These are phyloP conservation scores for Mucor piriformis DNA, from an alignment of 371 early-diverging fungal species.

Conservation along the genomic window DNA sequence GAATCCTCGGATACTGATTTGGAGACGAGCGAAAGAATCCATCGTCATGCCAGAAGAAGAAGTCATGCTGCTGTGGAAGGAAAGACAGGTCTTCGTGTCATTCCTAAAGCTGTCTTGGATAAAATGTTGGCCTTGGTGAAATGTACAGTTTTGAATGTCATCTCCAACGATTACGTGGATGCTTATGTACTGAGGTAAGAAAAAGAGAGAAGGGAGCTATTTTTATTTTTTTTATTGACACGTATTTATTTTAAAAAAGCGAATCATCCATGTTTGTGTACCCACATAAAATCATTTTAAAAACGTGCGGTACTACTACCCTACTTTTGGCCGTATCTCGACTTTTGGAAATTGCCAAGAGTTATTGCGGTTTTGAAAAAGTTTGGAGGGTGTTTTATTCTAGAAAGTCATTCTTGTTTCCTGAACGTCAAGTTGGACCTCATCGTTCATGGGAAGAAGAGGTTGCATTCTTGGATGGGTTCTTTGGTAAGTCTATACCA, in stretches of 20 bases:
- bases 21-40: neutral
- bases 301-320: conserved; percentile 97
- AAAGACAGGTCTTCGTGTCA: conserved; percentile 72
- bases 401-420: conserved; percentile 95
- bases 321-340: conserved; percentile 83
- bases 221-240: conserved; percentile 16
- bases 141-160: conserved; percentile 86
- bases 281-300: conserved; percentile 90
- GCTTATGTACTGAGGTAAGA: conserved; percentile 86
- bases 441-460: conserved; percentile 93
- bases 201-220: neutral
- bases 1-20: conserved; percentile 35
- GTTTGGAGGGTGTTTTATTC: conserved; percentile 91
- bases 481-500: conserved; percentile 55
- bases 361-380: conserved; percentile 69
- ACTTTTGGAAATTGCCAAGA: conserved; percentile 82
- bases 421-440: conserved; percentile 86
- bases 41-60: neutral
- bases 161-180: conserved; percentile 78
- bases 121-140: conserved; percentile 90
- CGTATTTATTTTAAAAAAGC: conserved; percentile 36
- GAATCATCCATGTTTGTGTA: conserved; percentile 98
- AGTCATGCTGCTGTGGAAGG: conserved; percentile 15
- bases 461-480: conserved; percentile 72
- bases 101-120: conserved; percentile 81